Conservation (phyloP, 1,284 basidiomycete genomes). For the Phellinidium pouzarii region DNA sequence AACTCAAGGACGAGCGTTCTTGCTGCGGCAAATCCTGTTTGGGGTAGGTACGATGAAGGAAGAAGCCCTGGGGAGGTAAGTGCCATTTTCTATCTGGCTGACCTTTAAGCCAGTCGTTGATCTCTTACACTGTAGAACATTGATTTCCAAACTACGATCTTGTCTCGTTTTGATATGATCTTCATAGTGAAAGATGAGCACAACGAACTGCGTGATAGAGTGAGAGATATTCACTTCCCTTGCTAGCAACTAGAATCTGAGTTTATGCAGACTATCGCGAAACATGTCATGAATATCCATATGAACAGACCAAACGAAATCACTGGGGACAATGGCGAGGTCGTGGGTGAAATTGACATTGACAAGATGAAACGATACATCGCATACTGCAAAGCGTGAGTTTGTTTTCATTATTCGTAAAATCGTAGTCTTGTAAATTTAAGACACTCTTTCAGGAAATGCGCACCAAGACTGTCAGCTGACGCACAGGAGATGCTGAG, state of each 20-base stretch:
- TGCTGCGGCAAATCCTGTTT: conserved; percentile 97
- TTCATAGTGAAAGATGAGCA: conserved; percentile 99
- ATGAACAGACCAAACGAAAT: conserved; percentile 82
- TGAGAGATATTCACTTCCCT: conserved; percentile 30
- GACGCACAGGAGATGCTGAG: conserved; percentile 97
- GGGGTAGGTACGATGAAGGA: conserved; percentile 97
- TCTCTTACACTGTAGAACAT: conserved; percentile 63
- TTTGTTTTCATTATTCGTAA: conserved; percentile 9
- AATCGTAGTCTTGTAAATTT: neutral
- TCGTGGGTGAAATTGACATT: conserved; percentile 89
- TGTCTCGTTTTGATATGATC: conserved; percentile 99
- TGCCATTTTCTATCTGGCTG: neutral
- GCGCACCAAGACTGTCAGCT: conserved; percentile 87
- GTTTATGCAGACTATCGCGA: conserved; percentile 76
- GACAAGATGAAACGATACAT: conserved; percentile 99
- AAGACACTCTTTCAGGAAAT: too few species aligned
- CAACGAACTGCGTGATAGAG: conserved; percentile 89
- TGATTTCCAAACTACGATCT: conserved; percentile 96
- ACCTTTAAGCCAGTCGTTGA: neutral
- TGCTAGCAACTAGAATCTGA: neutral
- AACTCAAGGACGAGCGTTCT: conserved; percentile 96
- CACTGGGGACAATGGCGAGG: conserved; percentile 53
- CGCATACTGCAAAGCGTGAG: conserved; percentile 89
- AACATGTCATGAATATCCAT: conserved; percentile 98
- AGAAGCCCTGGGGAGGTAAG: conserved; percentile 90